Base-by-base conservation (phyloP, 805 yeast genomes). In the Candida ficus region DNA sequence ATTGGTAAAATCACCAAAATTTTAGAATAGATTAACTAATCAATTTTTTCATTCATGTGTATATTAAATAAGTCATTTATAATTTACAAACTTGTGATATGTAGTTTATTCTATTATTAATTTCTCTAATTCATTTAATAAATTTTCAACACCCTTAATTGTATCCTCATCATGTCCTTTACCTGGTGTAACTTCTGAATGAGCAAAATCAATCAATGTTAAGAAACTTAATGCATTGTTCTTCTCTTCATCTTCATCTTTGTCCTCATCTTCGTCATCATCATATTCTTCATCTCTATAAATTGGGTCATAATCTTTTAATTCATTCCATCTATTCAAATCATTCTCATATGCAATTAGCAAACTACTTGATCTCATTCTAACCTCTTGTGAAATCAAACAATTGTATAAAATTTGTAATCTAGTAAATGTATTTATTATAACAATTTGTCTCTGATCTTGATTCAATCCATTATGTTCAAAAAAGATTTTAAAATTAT, bases 1-100 rank as follows among this genome's bases (percentile, higher is more conserved):
- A 93, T 93, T 65, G 99, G 99, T 68, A 90, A 91, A 68, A 88
- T 93, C 57, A 86, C 95, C 45, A 91, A 91, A 70, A 70, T 93
- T 50, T 70, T 89, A 63, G 81, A 75, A 46, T 61, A 50, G 47
- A 18, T 29, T 31, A 11, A 13, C 3, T 19, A 21, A n/a, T 12
- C 2, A 4, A 2, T 28, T 28, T 16, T 29, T 12, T 34, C 17
- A 11, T 14, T 22, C 12, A 29, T 36, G 35, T 25, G 33, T 28
- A 33, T 33, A 33, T 28, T 23, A 31, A 25, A 9, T 3, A 16
- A 19, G 21, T n/a, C n/a, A n/a, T n/a, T n/a, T n/a, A n/a, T n/a
- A n/a, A n/a, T n/a, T n/a, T n/a, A n/a, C n/a, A n/a, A n/a, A n/a
- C n/a, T n/a, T n/a, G n/a, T n/a, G n/a, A 18, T 21, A 17, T 30